Evolutionary conservation across 371 early-diverging fungal genomes (phyloP).

Genomic region (Mortierella sp.): DNA sequence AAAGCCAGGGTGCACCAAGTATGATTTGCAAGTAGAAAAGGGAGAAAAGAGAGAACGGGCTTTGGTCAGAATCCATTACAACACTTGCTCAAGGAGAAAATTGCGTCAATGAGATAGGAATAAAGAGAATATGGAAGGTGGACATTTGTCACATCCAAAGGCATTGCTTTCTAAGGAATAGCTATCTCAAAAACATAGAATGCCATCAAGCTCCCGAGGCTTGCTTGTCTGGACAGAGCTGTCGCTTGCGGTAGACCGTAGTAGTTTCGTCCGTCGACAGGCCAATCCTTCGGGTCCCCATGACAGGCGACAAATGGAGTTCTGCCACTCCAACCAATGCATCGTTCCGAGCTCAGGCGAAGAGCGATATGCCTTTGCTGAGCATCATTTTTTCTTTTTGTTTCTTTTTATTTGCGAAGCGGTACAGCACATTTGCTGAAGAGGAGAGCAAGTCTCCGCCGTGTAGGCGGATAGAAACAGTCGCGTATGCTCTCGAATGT

Average conservation of each 20-base stretch:
- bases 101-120: not conserved
- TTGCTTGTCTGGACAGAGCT: not conserved
- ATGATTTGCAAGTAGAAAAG: not conserved
- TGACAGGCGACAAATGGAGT: not conserved
- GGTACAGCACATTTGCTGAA: slow-evolving; percentile 13
- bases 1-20: not conserved
- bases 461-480: not conserved
- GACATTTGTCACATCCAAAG: not conserved
- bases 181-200: not conserved
- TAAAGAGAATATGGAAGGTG: not conserved
- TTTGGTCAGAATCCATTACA: slow-evolving; percentile 25
- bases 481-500: not conserved
- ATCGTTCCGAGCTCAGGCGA: slow-evolving; percentile 1
- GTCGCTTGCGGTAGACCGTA: not conserved
- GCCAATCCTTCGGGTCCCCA: not conserved
- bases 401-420: slow-evolving; percentile 36
- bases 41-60: not conserved
- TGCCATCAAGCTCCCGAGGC: not conserved
- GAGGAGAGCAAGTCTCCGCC: slow-evolving; percentile 1
- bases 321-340: slow-evolving; percentile 6
- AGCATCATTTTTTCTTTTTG: slow-evolving; percentile 6
- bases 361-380: slow-evolving; percentile 5
- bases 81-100: not conserved
- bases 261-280: not conserved
- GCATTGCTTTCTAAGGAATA: not conserved